These are phyloP conservation scores for Phytophthora rubi DNA, from an alignment of 352 stramenopile species.

Conservation along the genomic window DNA sequence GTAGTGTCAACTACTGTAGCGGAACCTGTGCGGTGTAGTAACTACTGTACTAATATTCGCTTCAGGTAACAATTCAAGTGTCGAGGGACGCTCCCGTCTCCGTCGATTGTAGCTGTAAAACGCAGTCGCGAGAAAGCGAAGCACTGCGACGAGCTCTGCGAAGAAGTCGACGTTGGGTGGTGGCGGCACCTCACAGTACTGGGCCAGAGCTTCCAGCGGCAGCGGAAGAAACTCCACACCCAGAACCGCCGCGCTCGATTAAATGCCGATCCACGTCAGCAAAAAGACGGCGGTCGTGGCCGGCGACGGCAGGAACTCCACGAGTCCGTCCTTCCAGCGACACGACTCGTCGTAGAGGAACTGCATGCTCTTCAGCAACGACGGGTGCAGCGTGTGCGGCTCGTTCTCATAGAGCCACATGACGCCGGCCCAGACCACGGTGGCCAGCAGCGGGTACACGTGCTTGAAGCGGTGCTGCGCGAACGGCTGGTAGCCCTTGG, in stretches of 20 bases:
- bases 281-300: conserved; percentile 68
- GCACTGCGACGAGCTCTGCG: conserved; percentile 18
- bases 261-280: conserved; percentile 68
- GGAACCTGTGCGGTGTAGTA: no score
- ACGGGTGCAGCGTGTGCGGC: conserved; percentile 72
- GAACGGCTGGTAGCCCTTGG: conserved; percentile 70
- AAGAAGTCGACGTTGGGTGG: conserved; percentile 7
- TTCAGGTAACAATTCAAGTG: background rate
- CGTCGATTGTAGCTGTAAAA: no score
- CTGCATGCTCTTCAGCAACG: conserved; percentile 88
- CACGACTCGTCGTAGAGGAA: conserved; percentile 91
- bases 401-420: conserved; percentile 93
- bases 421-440: conserved; percentile 77
- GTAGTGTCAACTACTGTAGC: no score
- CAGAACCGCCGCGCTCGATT: conserved; percentile 3
- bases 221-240: no score
- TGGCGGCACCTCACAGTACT: conserved; percentile 1
- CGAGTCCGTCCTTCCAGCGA: conserved; percentile 65
- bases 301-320: conserved; percentile 84
- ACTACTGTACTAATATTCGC: no score
- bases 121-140: background rate
- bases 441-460: conserved; percentile 82
- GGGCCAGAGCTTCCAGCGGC: background rate
- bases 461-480: conserved; percentile 67
- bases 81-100: no score